These are phyloP conservation scores for Parsonsia alboflavescens DNA, from an alignment of 257 asterid genomes.

Conservation along the genomic window DNA sequence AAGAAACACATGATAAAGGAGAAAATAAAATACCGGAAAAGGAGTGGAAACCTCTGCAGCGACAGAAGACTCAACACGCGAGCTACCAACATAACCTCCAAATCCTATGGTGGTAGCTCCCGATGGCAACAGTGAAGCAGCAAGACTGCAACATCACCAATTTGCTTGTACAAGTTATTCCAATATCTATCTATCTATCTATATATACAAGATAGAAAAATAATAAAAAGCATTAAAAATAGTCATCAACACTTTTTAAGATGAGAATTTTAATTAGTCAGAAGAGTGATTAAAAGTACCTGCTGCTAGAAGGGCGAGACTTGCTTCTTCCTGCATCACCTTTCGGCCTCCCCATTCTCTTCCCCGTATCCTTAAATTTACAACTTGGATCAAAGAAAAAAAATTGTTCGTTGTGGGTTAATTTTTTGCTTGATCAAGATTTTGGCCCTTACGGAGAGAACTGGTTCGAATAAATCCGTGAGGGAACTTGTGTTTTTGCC, in stretches of 20 bases:
- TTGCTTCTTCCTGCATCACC: constrained; percentile 94
- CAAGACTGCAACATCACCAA: constrained; percentile 45
- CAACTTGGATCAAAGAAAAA: neutral
- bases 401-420: neutral
- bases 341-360: constrained; percentile 77
- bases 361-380: neutral
- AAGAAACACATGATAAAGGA: constrained; percentile 12
- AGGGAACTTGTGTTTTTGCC: neutral
- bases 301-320: constrained; percentile 99
- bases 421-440: neutral
- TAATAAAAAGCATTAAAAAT: neutral
- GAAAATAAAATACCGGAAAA: constrained; percentile 34
- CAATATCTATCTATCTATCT: too few relatives aligned
- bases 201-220: too few relatives aligned
- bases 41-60: constrained; percentile 55
- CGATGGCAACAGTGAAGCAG: constrained; percentile 89
- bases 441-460: neutral
- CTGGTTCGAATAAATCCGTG: neutral
- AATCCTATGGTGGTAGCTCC: constrained; percentile 71
- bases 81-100: constrained; percentile 90
- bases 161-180: neutral
- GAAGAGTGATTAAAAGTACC: constrained; percentile 32
- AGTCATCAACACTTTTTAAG: neutral
- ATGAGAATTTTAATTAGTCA: too few relatives aligned
- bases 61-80: constrained; percentile 69